Evolutionary conservation across 495 filamentous ascomycete genomes (phyloP).

Genomic region (Neurospora sp.): DNA sequence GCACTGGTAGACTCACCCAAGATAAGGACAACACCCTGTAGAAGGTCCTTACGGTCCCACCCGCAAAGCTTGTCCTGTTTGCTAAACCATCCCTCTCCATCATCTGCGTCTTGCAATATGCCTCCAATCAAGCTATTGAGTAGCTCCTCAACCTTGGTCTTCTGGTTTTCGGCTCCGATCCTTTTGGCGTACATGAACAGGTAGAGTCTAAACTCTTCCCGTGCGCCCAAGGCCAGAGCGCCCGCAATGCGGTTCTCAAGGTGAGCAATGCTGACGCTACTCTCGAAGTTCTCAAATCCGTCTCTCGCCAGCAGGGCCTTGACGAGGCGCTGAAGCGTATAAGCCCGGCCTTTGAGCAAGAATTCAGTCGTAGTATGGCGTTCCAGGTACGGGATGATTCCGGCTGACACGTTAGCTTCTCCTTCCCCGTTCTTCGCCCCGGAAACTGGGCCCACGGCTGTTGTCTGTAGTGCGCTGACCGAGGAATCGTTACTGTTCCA

Average conservation of each 20-base stretch:
- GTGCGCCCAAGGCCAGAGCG: constrained; percentile 70
- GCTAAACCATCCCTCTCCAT: constrained; percentile 44
- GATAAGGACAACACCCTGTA: constrained; percentile 84
- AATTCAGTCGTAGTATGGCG: constrained; percentile 89
- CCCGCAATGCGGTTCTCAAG: constrained; percentile 91
- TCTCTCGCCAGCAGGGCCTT: constrained; percentile 75
- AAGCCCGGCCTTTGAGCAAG: constrained; percentile 81
- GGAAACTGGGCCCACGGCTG: constrained; percentile 42
- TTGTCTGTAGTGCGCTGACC: constrained; percentile 63
- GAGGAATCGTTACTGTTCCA: constrained; percentile 94
- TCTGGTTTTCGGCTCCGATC: constrained; percentile 78
- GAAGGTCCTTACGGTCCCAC: constrained; percentile 72
- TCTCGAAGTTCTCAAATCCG: constrained; percentile 86
- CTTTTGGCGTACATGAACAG: constrained; percentile 94
- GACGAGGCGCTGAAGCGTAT: constrained; percentile 78
- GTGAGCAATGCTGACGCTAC: constrained; percentile 84
- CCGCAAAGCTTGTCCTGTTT: constrained; percentile 67
- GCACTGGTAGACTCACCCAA: constrained; percentile 57
- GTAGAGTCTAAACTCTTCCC: constrained; percentile 84
- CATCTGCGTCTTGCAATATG: constrained; percentile 45
- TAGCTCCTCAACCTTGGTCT: constrained; percentile 84
- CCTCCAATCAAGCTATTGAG: constrained; percentile 69
- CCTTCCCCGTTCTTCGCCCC: constrained; percentile 25
- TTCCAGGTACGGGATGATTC: constrained; percentile 86
- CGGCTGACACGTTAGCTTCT: constrained; percentile 66